These are phyloP conservation scores for Magnaporthiopsis rhizophila DNA, from an alignment of 2,329 filamentous ascomycete species.

Conservation along the genomic window DNA sequence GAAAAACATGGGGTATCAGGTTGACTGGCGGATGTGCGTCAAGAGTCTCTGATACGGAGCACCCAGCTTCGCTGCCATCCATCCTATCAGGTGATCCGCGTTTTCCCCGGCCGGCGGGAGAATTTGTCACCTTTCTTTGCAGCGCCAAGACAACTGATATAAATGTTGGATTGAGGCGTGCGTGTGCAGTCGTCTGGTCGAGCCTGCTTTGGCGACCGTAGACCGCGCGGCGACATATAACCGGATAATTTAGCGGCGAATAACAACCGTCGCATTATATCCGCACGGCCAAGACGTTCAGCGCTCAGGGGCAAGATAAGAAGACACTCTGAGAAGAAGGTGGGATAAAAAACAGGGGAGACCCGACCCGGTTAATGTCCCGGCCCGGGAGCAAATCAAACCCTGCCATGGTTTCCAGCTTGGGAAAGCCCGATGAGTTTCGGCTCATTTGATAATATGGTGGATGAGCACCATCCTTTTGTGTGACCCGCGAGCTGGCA, in stretches of 20 bases:
- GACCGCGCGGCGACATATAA: not conserved
- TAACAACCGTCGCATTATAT: not conserved
- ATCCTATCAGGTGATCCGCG: not conserved
- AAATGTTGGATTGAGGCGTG: not conserved
- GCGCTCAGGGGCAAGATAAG: not conserved
- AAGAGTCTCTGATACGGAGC: not conserved
- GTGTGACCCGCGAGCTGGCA: not conserved
- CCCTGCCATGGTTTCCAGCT: not conserved
- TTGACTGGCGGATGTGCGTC: too few species aligned
- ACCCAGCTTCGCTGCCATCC: too few species aligned
- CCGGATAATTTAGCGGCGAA: not conserved
- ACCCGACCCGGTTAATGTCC: conserved; percentile 3
- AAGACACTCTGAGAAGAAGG: not conserved
- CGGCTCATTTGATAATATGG: not conserved
- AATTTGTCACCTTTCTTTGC: not conserved
- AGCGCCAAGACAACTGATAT: not conserved
- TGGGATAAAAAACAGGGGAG: not conserved
- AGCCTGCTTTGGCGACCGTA: not conserved
- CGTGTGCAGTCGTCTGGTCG: not conserved
- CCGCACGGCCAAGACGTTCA: not conserved
- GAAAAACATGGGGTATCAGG: too few species aligned
- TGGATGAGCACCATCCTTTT: not conserved
- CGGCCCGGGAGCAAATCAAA: not conserved
- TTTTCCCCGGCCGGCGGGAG: not conserved
- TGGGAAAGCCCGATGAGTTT: not conserved